Conservation (phyloP, 75 land plant species). For the Cupressus sempervirens region DNA sequence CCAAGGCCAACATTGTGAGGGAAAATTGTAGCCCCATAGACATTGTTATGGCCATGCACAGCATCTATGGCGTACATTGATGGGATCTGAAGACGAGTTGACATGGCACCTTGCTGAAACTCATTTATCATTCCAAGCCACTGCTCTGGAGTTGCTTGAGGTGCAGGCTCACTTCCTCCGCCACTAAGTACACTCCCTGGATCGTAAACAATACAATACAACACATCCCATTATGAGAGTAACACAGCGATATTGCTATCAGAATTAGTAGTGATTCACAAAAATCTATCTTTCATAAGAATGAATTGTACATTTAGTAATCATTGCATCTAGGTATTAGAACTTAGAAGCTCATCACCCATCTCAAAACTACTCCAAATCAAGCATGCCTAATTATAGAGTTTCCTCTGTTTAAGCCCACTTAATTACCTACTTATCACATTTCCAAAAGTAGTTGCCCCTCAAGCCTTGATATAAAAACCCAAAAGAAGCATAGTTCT, state of each 20-base stretch:
- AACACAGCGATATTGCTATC: neutral
- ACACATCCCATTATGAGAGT: neutral
- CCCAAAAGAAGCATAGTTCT: neutral
- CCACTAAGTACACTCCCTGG: constrained; percentile 56
- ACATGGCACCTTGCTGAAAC: constrained; percentile 35
- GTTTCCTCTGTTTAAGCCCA: too few species aligned
- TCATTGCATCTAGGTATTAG: too few species aligned
- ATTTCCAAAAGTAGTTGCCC: neutral
- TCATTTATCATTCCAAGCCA: constrained; percentile 40
- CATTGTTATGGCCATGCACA: constrained; percentile 41
- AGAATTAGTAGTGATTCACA: too few species aligned
- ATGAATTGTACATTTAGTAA: too few species aligned
- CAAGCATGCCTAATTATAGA: too few species aligned
- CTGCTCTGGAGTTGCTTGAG: constrained; percentile 19
- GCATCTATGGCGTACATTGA: constrained; percentile 55
- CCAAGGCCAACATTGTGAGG: constrained; percentile 77
- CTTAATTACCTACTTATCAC: too few species aligned
- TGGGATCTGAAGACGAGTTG: constrained; percentile 38
- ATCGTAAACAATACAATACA: neutral
- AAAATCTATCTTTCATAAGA: too few species aligned
- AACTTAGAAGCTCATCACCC: too few species aligned
- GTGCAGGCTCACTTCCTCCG: constrained; percentile 44
- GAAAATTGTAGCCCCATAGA: constrained; percentile 55
- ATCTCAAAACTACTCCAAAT: too few species aligned
- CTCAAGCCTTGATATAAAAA: neutral